Evolutionary conservation across 108 stramenopile species (phyloP).

Genomic region (Nannochloropsis granulata): DNA sequence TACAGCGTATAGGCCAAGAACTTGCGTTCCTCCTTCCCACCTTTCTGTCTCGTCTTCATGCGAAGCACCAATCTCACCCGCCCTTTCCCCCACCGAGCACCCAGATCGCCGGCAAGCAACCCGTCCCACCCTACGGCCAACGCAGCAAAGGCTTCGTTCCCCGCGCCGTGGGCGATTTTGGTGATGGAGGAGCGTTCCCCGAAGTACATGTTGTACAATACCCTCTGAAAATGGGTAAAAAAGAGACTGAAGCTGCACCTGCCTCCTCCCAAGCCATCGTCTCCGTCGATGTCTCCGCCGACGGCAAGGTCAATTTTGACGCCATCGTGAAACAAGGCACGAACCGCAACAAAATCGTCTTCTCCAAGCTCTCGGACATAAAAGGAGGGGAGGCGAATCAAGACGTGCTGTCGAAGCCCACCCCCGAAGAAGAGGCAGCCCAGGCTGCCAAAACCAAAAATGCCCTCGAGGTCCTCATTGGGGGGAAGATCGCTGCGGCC

Average conservation of each 20-base stretch:
- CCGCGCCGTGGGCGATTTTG: constrained; percentile 67
- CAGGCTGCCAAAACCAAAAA: constrained; percentile 67
- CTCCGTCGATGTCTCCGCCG: constrained; percentile 65
- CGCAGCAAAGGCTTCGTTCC: constrained; percentile 61
- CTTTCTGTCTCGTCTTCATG: too few relatives aligned
- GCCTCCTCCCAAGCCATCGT: constrained; percentile 44
- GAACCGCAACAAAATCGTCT: constrained; percentile 70
- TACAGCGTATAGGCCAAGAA: too few relatives aligned
- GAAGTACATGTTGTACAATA: constrained; percentile 97
- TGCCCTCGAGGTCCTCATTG: constrained; percentile 56
- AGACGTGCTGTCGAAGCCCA: constrained; percentile 70
- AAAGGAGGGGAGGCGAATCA: constrained; percentile 26
- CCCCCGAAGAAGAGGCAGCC: constrained; percentile 61
- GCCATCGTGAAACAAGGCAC: constrained; percentile 84
- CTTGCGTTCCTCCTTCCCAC: too few relatives aligned
- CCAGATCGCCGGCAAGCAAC: background rate
- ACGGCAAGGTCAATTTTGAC: constrained; percentile 76
- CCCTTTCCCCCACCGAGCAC: background rate
- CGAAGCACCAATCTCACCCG: background rate
- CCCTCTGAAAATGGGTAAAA: constrained; percentile 90
- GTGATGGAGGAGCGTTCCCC: constrained; percentile 94
- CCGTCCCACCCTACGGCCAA: constrained; percentile 28
- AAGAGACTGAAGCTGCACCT: background rate
- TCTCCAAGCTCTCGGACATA: constrained; percentile 62
- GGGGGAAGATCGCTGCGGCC: constrained; percentile 56